Conservation (phyloP, 352 stramenopile genomes). For the Thalassiosira mediterranea region DNA sequence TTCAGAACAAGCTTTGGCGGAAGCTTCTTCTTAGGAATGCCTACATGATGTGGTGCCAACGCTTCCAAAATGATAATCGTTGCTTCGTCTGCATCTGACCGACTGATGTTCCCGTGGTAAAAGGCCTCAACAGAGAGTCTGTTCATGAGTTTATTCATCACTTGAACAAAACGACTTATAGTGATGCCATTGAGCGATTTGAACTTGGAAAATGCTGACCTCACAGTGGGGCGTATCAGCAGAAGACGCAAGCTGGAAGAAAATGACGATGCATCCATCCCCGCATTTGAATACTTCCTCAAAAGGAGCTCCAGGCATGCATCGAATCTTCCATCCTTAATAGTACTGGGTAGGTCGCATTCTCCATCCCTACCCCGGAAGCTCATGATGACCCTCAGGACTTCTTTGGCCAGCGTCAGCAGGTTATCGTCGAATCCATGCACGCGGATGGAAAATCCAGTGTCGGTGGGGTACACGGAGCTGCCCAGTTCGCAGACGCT, state of each 20-base stretch:
- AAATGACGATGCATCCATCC: conserved; percentile 64
- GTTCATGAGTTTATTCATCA: conserved; percentile 55
- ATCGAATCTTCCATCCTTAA: conserved; percentile 66
- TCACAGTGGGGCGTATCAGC: conserved; percentile 57
- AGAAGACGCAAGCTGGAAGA: conserved; percentile 55
- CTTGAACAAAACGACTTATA: conserved; percentile 54
- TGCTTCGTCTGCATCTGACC: conserved; percentile 47
- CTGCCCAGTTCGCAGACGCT: conserved; percentile 71
- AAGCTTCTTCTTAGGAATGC: conserved; percentile 69
- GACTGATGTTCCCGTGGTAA: conserved; percentile 72
- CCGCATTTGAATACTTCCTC: conserved; percentile 69
- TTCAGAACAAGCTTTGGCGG: conserved; percentile 59
- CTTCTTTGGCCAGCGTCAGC: conserved; percentile 47
- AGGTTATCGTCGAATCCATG: conserved; percentile 82
- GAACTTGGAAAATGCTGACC: conserved; percentile 59
- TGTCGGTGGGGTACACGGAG: conserved; percentile 59
- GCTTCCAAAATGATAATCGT: conserved; percentile 49
- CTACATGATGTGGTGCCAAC: conserved; percentile 34
- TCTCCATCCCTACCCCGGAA: conserved; percentile 56
- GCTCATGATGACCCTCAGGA: conserved; percentile 65
- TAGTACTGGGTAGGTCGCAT: conserved; percentile 47
- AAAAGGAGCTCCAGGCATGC: conserved; percentile 66
- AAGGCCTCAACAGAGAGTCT: conserved; percentile 65
- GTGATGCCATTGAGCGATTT: conserved; percentile 60
- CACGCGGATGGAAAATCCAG: conserved; percentile 71